phyloP scores from a whole-genome alignment of 225 moss, liverwort and hornwort species.

The Ulota crispa region DNA sequence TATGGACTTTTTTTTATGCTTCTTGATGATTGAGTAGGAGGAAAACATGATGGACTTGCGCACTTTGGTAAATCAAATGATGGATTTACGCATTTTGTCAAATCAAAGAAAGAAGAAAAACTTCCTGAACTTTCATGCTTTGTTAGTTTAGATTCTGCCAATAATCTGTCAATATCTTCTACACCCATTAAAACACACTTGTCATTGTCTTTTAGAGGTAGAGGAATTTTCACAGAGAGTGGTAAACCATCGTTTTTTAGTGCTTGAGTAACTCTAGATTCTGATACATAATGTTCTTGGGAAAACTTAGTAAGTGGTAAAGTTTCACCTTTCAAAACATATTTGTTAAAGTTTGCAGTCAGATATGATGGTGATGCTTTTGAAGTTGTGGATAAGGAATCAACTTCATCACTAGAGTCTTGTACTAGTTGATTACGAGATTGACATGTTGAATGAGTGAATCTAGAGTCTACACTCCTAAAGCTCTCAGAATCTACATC shows the following conservation, averaged over 20 bases:
- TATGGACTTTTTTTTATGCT: not conserved
- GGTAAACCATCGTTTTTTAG: constrained; percentile 16
- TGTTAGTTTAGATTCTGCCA: not conserved
- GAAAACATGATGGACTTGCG: not conserved
- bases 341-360: not conserved
- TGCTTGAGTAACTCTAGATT: constrained; percentile 35
- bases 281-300: not conserved
- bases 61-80: constrained; percentile 4
- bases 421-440: accelerated
- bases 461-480: not conserved
- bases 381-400: not conserved
- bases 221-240: constrained; percentile 16
- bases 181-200: constrained; percentile 15
- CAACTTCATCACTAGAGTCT: not conserved
- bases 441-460: not conserved
- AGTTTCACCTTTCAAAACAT: not conserved
- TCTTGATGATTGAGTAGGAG: not conserved
- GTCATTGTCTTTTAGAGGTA: constrained; percentile 24
- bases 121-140: not conserved
- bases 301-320: not conserved
- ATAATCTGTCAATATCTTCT: constrained; percentile 2
- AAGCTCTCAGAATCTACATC: not conserved
- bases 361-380: not conserved
- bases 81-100: not conserved
- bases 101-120: not conserved